phyloP scores from a whole-genome alignment of 2,329 filamentous ascomycete species.

The Penicillium decumbens region DNA sequence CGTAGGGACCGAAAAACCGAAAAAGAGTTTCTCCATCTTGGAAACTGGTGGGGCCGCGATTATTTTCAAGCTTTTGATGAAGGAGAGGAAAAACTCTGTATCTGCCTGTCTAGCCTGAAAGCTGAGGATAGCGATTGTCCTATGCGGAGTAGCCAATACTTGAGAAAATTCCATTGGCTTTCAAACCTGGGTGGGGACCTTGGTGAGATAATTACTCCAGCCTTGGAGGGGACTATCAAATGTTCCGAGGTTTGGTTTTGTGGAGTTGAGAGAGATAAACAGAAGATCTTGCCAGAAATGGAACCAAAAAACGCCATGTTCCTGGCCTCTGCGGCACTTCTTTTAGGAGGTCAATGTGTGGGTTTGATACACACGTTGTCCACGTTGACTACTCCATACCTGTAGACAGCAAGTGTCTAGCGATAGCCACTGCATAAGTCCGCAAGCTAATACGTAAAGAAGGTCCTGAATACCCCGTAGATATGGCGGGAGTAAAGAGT shows the following conservation, averaged over 20 bases:
- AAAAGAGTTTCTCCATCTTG: background rate
- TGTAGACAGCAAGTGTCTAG: background rate
- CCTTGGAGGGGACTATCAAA: background rate
- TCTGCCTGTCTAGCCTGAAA: background rate
- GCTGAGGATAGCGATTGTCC: constrained; percentile 2
- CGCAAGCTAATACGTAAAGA: background rate
- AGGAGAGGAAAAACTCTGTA: background rate
- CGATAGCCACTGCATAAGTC: background rate
- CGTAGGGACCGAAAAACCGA: background rate
- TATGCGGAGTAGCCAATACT: background rate
- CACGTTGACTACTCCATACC: background rate
- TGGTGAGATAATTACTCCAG: background rate
- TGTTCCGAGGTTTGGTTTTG: background rate
- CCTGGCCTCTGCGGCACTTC: background rate
- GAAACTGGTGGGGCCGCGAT: constrained; percentile 6
- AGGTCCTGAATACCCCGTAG: background rate
- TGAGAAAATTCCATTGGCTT: constrained; percentile 17
- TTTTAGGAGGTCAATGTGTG: constrained; percentile 10
- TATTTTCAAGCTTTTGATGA: constrained; percentile 4
- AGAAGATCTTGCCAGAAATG: constrained; percentile 19
- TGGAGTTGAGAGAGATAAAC: constrained; percentile 6
- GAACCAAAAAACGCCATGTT: constrained; percentile 7
- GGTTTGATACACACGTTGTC: constrained; percentile 11
- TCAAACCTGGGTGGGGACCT: background rate
- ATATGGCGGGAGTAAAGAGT: constrained; percentile 8